A percentile compares a stretch with the other conserved stretches of the same genome.
These are phyloP conservation scores for Thalassiosira allenii DNA, from an alignment of 352 stramenopile genomes.

Conservation along the genomic window DNA sequence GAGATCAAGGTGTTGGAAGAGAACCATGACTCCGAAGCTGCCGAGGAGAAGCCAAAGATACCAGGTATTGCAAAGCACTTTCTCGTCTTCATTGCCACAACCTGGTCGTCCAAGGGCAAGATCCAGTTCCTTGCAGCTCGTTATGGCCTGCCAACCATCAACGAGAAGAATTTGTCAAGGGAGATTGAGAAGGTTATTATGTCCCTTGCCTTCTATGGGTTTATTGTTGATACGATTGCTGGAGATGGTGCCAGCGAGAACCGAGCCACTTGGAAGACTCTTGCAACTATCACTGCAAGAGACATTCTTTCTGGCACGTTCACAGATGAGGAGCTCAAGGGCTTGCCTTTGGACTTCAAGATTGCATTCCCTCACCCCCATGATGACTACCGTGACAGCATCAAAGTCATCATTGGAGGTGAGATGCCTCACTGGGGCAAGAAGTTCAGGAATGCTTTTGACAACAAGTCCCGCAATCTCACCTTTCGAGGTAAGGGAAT, in stretches of 20 bases:
- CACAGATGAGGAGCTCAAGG: background rate
- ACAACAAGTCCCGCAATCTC: constrained; percentile 18
- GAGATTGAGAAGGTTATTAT: background rate
- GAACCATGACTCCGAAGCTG: background rate
- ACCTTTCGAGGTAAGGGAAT: constrained; percentile 3
- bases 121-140: constrained; percentile 26
- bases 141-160: constrained; percentile 7
- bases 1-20: constrained; percentile 7
- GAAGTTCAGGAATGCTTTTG: constrained; percentile 30
- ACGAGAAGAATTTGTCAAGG: background rate
- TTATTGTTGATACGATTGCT: constrained; percentile 19
- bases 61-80: constrained; percentile 29
- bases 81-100: constrained; percentile 39
- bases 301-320: background rate
- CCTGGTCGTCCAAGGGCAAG: constrained; percentile 10
- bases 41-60: constrained; percentile 4
- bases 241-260: constrained; percentile 30
- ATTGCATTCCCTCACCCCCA: constrained; percentile 19
- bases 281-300: constrained; percentile 10
- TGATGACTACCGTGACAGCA: background rate
- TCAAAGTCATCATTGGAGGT: constrained; percentile 25
- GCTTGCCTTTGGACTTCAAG: constrained; percentile 12
- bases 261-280: constrained; percentile 1
- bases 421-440: constrained; percentile 35
- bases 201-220: constrained; percentile 16